Evolutionary conservation across 768 basidiomycete species (phyloP).

Genomic region (Kwoniella mangroviensis): DNA sequence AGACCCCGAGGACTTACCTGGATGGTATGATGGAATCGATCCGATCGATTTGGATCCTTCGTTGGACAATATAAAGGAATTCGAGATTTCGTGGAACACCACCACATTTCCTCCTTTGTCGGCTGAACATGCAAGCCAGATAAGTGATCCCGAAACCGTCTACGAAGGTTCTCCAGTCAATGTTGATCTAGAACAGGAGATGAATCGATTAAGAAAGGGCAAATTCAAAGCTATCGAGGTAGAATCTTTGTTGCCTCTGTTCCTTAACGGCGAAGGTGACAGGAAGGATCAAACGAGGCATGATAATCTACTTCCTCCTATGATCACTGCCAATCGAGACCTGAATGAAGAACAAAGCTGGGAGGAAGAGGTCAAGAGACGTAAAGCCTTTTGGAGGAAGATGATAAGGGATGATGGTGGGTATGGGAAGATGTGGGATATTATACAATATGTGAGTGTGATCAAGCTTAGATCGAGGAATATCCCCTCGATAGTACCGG

Average conservation of each 20-base stretch:
- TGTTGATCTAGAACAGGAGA: neutral
- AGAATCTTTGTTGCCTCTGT: neutral
- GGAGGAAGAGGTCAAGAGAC: constrained; percentile 19
- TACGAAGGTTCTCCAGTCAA: neutral
- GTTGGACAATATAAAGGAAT: constrained; percentile 34
- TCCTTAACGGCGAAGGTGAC: neutral
- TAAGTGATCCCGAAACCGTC: constrained; percentile 3
- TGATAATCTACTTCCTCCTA: neutral
- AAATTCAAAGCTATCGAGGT: constrained; percentile 18
- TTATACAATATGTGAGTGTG: constrained; percentile 14
- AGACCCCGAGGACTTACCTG: neutral
- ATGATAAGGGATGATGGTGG: constrained; percentile 12
- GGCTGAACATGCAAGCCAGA: constrained; percentile 1
- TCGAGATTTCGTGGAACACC: constrained; percentile 25
- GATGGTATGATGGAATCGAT: neutral
- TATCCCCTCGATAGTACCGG: too few relatives aligned
- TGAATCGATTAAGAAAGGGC: constrained; percentile 16
- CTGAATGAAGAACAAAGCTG: neutral
- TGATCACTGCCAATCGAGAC: neutral
- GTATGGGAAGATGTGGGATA: constrained; percentile 20
- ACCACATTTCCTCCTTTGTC: neutral
- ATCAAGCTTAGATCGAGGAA: too few relatives aligned
- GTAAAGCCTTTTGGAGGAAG: constrained; percentile 22
- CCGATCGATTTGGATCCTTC: constrained; percentile 30
- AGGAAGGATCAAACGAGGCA: neutral